phyloP scores from a whole-genome alignment of 768 basidiomycete genomes.

The Rhizopogon rudus region DNA sequence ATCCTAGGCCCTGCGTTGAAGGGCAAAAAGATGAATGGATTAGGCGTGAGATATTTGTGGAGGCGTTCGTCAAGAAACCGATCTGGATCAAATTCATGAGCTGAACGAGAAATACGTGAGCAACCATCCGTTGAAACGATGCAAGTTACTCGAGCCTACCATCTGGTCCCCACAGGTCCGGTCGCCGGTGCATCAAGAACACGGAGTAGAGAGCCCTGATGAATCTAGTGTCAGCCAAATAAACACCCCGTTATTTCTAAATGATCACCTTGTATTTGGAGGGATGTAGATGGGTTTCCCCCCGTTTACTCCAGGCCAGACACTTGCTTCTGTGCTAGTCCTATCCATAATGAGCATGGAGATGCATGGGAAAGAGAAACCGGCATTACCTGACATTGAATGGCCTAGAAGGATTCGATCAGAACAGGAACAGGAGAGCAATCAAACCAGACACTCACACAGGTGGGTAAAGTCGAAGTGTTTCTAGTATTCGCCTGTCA shows the following conservation, averaged over 20 bases:
- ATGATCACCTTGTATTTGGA: slow-evolving; percentile 22
- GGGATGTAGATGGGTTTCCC: slow-evolving; percentile 29
- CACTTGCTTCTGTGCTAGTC: slow-evolving; percentile 14
- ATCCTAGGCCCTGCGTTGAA: slow-evolving; percentile 37
- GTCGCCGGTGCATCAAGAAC: slow-evolving; percentile 54
- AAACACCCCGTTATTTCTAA: not conserved
- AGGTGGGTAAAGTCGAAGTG: slow-evolving; percentile 23
- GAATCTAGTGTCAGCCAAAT: not conserved
- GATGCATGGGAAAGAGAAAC: no score
- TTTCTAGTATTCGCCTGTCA: slow-evolving; percentile 16
- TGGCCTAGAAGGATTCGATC: slow-evolving; percentile 9
- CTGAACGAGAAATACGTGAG: slow-evolving; percentile 22
- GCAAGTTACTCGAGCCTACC: slow-evolving; percentile 27
- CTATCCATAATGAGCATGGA: slow-evolving; percentile 9
- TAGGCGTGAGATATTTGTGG: slow-evolving; percentile 48
- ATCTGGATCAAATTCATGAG: slow-evolving; percentile 60
- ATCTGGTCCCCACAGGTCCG: slow-evolving; percentile 65
- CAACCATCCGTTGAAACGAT: not conserved
- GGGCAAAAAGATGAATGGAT: slow-evolving; percentile 46
- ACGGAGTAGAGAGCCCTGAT: slow-evolving; percentile 42
- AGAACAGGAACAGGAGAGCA: not conserved
- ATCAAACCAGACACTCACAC: slow-evolving; percentile 18
- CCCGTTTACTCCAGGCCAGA: slow-evolving; percentile 19
- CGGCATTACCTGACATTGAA: slow-evolving; percentile 17
- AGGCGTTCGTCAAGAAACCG: slow-evolving; percentile 61